Conservation (phyloP, 768 basidiomycete genomes). For the Leccinellum luteum region DNA sequence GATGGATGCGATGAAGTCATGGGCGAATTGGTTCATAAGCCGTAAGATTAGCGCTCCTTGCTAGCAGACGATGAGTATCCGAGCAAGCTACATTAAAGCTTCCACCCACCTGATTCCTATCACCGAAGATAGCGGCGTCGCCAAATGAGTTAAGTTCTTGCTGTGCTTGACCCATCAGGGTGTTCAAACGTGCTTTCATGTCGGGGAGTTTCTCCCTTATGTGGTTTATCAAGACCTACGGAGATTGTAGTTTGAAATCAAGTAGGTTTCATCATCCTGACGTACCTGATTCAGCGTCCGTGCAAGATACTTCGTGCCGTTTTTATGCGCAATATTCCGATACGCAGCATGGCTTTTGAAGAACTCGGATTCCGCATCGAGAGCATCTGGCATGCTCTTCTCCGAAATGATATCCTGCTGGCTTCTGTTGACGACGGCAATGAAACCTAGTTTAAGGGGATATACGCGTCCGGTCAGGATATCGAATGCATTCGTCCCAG, state of each 20-base stretch:
- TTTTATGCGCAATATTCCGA: constrained; percentile 93
- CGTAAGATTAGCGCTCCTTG: constrained; percentile 89
- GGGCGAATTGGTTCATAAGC: constrained; percentile 97
- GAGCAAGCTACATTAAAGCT: neutral
- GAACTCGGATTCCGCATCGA: constrained; percentile 85
- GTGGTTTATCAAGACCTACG: constrained; percentile 89
- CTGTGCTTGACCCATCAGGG: constrained; percentile 97
- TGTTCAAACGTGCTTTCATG: constrained; percentile 98
- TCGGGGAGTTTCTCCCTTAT: constrained; percentile 98
- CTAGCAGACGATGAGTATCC: constrained; percentile 34
- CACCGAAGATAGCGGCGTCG: constrained; percentile 87
- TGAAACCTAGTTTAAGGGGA: constrained; percentile 96
- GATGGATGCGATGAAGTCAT: constrained; percentile 95
- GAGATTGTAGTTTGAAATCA: neutral
- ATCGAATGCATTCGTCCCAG: constrained; percentile 96
- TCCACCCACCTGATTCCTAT: constrained; percentile 69
- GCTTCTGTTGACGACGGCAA: constrained; percentile 95
- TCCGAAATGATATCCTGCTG: constrained; percentile 95
- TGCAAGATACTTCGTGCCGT: constrained; percentile 94
- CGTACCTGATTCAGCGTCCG: constrained; percentile 90
- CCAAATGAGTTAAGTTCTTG: constrained; percentile 98
- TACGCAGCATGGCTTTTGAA: constrained; percentile 90
- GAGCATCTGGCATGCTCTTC: constrained; percentile 81
- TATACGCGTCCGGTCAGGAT: constrained; percentile 96
- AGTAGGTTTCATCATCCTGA: neutral